Conservation (phyloP, 805 yeast species). For the Saitoella complicata region DNA sequence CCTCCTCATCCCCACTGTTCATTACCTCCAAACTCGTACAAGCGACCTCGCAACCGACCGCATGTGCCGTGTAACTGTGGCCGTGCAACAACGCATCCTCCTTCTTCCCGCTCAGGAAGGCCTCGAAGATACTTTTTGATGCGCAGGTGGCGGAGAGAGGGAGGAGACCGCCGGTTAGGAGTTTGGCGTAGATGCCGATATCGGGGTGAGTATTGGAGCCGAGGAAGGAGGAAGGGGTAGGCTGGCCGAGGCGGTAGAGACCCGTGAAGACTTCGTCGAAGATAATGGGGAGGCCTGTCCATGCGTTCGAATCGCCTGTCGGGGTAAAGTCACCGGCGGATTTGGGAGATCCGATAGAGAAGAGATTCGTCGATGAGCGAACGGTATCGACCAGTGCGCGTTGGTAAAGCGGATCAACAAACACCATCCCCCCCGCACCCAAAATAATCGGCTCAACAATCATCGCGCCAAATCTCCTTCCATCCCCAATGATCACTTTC, state of each 20-base stretch:
- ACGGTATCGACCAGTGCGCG: conserved; percentile 13
- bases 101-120: conserved; percentile 13
- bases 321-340: neutral
- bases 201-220: conserved; percentile 11
- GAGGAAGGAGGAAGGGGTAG: conserved; percentile 10
- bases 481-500: conserved; percentile 4
- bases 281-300: conserved; percentile 16
- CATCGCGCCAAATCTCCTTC: conserved; percentile 16
- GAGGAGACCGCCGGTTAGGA: conserved; percentile 16
- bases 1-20: conserved; percentile 2
- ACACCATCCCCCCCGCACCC: conserved; percentile 18
- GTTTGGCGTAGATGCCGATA: conserved; percentile 16
- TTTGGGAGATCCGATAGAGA: neutral
- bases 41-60: conserved; percentile 17
- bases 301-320: neutral
- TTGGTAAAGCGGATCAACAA: conserved; percentile 15
- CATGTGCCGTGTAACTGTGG: conserved; percentile 17
- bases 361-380: conserved; percentile 7
- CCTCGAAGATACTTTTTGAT: conserved; percentile 13
- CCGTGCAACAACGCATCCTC: conserved; percentile 17
- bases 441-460: conserved; percentile 15
- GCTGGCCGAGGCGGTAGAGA: conserved; percentile 14
- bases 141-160: conserved; percentile 16
- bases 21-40: conserved; percentile 7
- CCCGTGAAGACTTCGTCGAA: conserved; percentile 18